phyloP scores from a whole-genome alignment of 2,329 filamentous ascomycete species.

The Bipolaris sorokiniana region DNA sequence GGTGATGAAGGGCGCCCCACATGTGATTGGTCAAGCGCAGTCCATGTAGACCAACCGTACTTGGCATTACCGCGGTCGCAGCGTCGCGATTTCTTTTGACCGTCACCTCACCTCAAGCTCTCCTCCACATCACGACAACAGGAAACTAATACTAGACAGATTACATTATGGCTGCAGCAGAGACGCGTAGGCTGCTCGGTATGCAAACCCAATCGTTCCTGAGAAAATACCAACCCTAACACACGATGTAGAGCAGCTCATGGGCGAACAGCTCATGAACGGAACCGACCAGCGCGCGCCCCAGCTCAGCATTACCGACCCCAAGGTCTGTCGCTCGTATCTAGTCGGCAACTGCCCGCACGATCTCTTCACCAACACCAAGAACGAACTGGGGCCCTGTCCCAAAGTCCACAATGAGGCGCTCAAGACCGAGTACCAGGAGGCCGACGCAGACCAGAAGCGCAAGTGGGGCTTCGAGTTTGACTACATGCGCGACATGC shows the following conservation, averaged over 20 bases:
- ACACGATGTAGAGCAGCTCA: slow-evolving; percentile 75
- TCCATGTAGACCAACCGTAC: slow-evolving; percentile 6
- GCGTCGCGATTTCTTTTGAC: slow-evolving; percentile 34
- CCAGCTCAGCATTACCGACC: slow-evolving; percentile 85
- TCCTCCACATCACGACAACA: slow-evolving; percentile 17
- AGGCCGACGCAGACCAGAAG: slow-evolving; percentile 71
- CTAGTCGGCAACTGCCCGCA: slow-evolving; percentile 93
- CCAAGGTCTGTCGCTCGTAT: slow-evolving; percentile 94
- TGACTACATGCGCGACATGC: slow-evolving; percentile 94
- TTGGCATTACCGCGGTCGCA: slow-evolving; percentile 29
- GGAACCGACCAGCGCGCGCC: slow-evolving; percentile 76
- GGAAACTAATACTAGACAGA: slow-evolving; percentile 4
- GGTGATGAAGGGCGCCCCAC: slow-evolving; percentile 15
- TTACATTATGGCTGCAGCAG: slow-evolving; percentile 87
- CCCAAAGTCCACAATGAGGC: slow-evolving; percentile 86
- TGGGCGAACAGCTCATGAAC: slow-evolving; percentile 75
- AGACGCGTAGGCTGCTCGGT: slow-evolving; percentile 95
- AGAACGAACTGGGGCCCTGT: slow-evolving; percentile 92
- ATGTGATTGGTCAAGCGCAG: slow-evolving; percentile 30
- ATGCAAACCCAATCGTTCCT: slow-evolving; percentile 31
- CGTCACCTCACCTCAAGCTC: slow-evolving; percentile 7
- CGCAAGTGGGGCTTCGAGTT: slow-evolving; percentile 88
- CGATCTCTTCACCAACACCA: slow-evolving; percentile 99
- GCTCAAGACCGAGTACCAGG: slow-evolving; percentile 87
- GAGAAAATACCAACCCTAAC: slow-evolving; percentile 22